Percentiles rank a stretch among this genome's conserved stretches.
These are phyloP conservation scores for Triglochin maritima DNA, from an alignment of 106 monocot species.

Conservation along the genomic window DNA sequence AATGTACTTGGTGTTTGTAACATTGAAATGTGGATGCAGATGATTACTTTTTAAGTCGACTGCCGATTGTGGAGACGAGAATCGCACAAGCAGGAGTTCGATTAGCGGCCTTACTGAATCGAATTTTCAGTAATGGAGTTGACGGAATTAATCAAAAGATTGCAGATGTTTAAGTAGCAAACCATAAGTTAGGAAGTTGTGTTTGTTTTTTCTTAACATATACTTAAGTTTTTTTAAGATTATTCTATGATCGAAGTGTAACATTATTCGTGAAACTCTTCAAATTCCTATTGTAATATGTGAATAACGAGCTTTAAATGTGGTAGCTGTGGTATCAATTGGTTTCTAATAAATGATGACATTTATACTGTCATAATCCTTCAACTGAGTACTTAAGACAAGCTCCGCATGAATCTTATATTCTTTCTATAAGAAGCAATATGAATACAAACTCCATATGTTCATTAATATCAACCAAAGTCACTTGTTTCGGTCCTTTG, in stretches of 20 bases:
- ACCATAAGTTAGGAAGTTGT: background rate
- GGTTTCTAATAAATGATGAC: too few relatives aligned
- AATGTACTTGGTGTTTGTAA: background rate
- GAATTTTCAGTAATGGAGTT: constrained; percentile 25
- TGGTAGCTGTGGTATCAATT: too few relatives aligned
- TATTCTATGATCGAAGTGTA: background rate
- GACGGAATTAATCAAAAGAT: background rate
- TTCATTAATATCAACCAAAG: too few relatives aligned
- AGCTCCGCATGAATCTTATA: too few relatives aligned
- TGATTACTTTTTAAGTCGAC: constrained; percentile 72
- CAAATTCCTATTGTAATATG: too few relatives aligned
- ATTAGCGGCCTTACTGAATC: constrained; percentile 55
- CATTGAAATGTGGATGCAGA: constrained; percentile 4
- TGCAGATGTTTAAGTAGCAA: background rate
- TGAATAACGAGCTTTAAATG: too few relatives aligned
- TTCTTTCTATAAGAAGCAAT: too few relatives aligned
- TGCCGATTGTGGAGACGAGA: constrained; percentile 62
- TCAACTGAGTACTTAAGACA: too few relatives aligned
- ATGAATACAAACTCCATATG: too few relatives aligned
- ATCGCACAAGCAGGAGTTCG: constrained; percentile 75
- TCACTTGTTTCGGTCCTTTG: too few relatives aligned
- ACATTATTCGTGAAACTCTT: background rate
- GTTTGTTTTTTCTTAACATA: background rate
- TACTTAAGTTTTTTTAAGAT: background rate
- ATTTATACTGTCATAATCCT: too few relatives aligned